Evolutionary conservation across 208 protist species (phyloP).

Genomic region (Crithidia thermophila): DNA sequence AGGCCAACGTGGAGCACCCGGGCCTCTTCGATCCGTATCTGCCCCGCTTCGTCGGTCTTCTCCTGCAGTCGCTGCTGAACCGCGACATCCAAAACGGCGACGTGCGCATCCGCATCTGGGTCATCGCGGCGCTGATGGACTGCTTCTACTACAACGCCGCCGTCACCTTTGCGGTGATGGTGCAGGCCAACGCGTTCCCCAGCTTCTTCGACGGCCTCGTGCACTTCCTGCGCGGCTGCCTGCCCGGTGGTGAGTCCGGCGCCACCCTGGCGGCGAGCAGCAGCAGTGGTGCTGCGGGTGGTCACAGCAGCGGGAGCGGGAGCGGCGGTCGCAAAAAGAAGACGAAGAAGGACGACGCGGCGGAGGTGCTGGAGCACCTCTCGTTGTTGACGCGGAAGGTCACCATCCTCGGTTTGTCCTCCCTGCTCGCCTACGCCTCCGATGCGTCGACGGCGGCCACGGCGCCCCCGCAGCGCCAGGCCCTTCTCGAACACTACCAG

Average conservation of each 20-base stretch:
- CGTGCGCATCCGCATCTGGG: constrained; percentile 74
- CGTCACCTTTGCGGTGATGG: constrained; percentile 59
- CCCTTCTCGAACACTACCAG: constrained; percentile 47
- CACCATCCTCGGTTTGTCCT: constrained; percentile 62
- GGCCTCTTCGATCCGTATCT: constrained; percentile 66
- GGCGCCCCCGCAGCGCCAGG: constrained; percentile 15
- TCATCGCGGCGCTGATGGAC: constrained; percentile 84
- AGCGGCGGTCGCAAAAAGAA: constrained; percentile 34
- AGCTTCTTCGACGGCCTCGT: constrained; percentile 82
- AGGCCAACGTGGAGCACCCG: constrained; percentile 40
- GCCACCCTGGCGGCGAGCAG: not conserved
- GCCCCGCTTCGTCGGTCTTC: constrained; percentile 54
- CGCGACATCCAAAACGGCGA: constrained; percentile 50
- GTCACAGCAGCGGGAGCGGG: not conserved
- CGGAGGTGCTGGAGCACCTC: constrained; percentile 60
- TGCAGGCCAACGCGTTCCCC: constrained; percentile 53
- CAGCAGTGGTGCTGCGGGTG: too few relatives aligned
- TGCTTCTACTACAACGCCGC: constrained; percentile 85
- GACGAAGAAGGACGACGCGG: constrained; percentile 50
- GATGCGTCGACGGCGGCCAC: not conserved
- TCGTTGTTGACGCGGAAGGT: constrained; percentile 88
- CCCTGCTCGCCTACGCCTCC: constrained; percentile 39
- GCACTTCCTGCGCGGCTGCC: constrained; percentile 65
- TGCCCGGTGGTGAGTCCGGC: constrained; percentile 1
- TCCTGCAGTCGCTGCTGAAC: constrained; percentile 75